These are phyloP conservation scores for Pleurozium schreberi DNA, from an alignment of 225 moss, liverwort and hornwort species.

Conservation along the genomic window DNA sequence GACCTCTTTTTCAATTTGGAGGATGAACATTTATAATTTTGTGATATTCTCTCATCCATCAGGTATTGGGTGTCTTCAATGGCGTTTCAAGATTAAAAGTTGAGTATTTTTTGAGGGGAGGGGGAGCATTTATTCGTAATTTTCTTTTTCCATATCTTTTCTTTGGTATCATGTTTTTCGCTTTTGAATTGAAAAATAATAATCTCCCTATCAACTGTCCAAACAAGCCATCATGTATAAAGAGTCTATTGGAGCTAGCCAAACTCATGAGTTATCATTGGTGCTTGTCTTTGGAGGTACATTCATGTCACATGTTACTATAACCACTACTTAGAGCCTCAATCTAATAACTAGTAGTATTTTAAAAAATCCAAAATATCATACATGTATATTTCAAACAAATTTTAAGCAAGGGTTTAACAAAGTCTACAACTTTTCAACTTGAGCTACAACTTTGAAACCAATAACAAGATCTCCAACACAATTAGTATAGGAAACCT, in stretches of 20 bases:
- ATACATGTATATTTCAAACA: no score
- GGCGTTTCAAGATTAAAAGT: background rate
- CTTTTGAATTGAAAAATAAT: no score
- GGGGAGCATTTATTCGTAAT: background rate
- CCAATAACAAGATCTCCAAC: background rate
- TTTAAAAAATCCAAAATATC: no score
- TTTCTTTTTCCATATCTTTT: background rate
- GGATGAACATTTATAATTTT: no score
- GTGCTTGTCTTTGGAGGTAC: background rate
- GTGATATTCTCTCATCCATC: no score
- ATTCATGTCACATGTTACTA: background rate
- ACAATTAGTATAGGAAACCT: background rate
- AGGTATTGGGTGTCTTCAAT: no score
- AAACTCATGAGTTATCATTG: no score
- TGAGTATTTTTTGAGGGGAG: background rate
- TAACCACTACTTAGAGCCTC: fast-evolving
- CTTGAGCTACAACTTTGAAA: background rate
- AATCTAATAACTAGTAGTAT: no score
- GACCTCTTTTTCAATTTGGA: no score
- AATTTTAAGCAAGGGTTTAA: no score
- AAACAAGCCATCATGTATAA: no score
- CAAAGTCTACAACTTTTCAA: background rate
- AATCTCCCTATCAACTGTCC: fast-evolving
- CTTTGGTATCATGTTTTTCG: no score
- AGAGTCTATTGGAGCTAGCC: background rate